Evolutionary conservation across 2,329 filamentous ascomycete genomes (phyloP), one percentile per base, ranked within the genome.

Genomic region (Paramyrothecium roridum): DNA sequence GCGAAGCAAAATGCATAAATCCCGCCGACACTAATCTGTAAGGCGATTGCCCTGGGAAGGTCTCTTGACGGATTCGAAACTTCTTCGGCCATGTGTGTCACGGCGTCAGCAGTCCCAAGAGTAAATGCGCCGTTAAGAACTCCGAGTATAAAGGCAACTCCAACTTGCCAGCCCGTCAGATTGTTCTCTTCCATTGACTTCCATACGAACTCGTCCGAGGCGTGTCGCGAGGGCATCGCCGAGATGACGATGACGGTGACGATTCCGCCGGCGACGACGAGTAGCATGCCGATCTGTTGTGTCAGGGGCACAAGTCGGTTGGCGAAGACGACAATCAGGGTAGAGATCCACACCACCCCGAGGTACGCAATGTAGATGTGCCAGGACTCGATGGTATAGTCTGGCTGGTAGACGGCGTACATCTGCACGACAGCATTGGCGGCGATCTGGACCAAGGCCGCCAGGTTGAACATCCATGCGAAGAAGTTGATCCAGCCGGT

Each of bases 401-500:
- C 30, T 1, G 52, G 34, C 0, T 52, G 54, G 8, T 65, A 60
- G 3, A 63, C 66, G 2, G 62, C 61, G 22, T 66, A 66, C 3
- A 61, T 56, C 40, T 66, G 62, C 1, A 66, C 63, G 0, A 54
- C 59, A 19, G 61, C 52, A 10, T 66, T 66, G 11, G 63, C 63
- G 0, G 61, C 55, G 2, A 66, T 57, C 23, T 66, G 63, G 13
- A 66, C 63, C 0, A 66, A 8, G 1, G 63, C 63, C 40, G 63
- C 63, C 0, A 66, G 56, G 3, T 63, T 63, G 17, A 66, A 66
- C 63, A 66, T 66, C 63, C 63, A 66, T 4, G 63, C 63, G 2
- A 66, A 66, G 3, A 66, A 66, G 30, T 66, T 66, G 53, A 66
- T 62, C 63, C 63, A 66, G 2, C 63, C 63, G 0, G 63, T 55